A percentile compares a stretch with the other conserved stretches of the same genome.
phyloP scores from a whole-genome alignment of 2,329 filamentous ascomycete genomes.

The Didymella segeticola region DNA sequence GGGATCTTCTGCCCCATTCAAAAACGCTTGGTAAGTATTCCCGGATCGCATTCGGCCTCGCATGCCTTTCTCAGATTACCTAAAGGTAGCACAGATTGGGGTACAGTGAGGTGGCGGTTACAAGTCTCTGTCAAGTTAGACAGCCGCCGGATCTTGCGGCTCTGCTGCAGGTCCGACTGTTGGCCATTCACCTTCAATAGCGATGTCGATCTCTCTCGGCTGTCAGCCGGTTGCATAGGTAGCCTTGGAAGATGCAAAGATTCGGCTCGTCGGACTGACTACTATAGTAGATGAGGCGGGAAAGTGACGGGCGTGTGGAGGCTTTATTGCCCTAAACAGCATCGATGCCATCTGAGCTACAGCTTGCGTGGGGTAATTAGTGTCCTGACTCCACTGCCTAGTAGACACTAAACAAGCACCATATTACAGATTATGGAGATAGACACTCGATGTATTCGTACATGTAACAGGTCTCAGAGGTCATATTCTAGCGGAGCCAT shows the following conservation, averaged over 20 bases:
- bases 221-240: neutral
- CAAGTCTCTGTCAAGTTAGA: neutral
- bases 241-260: neutral
- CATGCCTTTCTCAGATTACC: neutral
- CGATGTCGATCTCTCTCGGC: neutral
- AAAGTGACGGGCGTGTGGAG: neutral
- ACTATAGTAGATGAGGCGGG: neutral
- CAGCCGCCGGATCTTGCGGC: neutral
- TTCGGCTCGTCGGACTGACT: neutral
- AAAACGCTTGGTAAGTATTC: neutral
- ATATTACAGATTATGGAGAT: too few species aligned
- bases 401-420: too few species aligned
- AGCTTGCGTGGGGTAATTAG: too few species aligned
- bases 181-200: neutral
- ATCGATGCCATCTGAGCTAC: neutral
- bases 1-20: neutral
- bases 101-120: slow-evolving; percentile 4
- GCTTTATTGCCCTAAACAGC: neutral
- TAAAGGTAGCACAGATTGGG: neutral
- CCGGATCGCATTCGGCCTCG: neutral
- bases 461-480: too few species aligned
- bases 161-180: slow-evolving; percentile 1
- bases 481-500: too few species aligned
- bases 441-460: too few species aligned
- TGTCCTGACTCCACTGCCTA: too few species aligned